These are phyloP conservation scores for Benincasa hispida DNA, from an alignment of 306 rosid genomes.

Conservation along the genomic window DNA sequence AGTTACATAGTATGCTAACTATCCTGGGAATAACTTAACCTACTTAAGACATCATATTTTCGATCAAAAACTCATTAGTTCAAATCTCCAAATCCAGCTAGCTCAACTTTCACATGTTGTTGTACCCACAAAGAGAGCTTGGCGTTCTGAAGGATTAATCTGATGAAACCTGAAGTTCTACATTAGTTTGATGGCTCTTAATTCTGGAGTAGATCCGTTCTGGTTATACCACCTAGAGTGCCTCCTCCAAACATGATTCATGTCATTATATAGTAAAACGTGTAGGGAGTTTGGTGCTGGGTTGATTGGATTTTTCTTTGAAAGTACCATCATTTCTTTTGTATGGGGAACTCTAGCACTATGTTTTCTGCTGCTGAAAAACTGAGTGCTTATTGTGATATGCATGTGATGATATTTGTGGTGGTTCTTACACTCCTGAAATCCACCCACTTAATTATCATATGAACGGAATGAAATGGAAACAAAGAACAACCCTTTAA, in stretches of 20 bases:
- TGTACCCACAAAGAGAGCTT: not conserved
- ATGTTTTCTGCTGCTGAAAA: not conserved
- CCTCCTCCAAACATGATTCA: not conserved
- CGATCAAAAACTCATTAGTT: too few relatives aligned
- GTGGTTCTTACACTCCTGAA: not conserved
- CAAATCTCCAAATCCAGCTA: not conserved
- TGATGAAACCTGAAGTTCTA: not conserved
- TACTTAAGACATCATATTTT: not conserved
- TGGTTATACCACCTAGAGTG: not conserved
- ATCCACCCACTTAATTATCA: too few relatives aligned
- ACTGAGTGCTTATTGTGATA: not conserved
- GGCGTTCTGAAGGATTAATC: not conserved
- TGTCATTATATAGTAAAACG: not conserved
- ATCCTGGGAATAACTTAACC: not conserved
- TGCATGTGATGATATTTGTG: not conserved
- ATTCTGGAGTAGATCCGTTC: not conserved
- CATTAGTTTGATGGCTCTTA: not conserved
- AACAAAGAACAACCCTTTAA: not conserved
- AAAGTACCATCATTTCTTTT: not conserved
- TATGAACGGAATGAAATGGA: not conserved
- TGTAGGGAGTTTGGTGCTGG: not conserved
- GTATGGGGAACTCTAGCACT: not conserved
- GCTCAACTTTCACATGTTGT: not conserved
- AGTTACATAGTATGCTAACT: not conserved
- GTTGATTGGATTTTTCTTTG: not conserved